A percentile compares a stretch with the other conserved stretches of the same genome.
Evolutionary conservation across 768 basidiomycete genomes (phyloP).

Genomic region (Mycena rosella): DNA sequence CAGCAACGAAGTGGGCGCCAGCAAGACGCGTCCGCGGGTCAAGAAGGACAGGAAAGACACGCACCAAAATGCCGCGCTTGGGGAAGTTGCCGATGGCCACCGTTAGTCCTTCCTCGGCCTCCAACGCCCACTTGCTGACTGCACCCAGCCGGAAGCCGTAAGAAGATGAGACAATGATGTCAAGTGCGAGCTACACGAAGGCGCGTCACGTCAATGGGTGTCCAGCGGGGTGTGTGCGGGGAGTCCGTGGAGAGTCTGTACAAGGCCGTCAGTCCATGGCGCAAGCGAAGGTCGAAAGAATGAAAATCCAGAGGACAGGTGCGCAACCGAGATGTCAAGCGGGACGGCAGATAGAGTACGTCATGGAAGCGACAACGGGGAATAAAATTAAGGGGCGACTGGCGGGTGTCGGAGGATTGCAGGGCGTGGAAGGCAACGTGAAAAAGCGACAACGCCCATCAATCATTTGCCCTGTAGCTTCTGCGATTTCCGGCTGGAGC

Average conservation of each 20-base stretch:
- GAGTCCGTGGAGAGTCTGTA: slow-evolving; percentile 70
- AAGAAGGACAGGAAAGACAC: slow-evolving; percentile 37
- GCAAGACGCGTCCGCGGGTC: not conserved
- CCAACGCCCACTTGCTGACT: slow-evolving; percentile 75
- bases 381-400: slow-evolving; percentile 7
- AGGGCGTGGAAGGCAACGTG: slow-evolving; percentile 22
- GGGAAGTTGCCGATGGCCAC: slow-evolving; percentile 86
- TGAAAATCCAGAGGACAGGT: slow-evolving; percentile 4
- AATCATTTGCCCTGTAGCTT: slow-evolving; percentile 71
- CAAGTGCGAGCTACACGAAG: slow-evolving; percentile 67
- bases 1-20: too few relatives aligned
- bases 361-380: slow-evolving; percentile 28
- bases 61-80: slow-evolving; percentile 77
- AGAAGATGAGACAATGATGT: slow-evolving; percentile 75
- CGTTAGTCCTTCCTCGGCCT: slow-evolving; percentile 74
- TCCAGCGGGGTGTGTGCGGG: slow-evolving; percentile 72
- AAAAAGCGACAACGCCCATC: slow-evolving; percentile 61
- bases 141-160: slow-evolving; percentile 82
- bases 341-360: slow-evolving; percentile 15
- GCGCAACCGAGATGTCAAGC: slow-evolving; percentile 34
- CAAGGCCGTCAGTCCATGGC: not conserved
- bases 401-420: slow-evolving; percentile 21
- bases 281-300: not conserved
- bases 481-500: slow-evolving; percentile 80
- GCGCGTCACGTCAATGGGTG: slow-evolving; percentile 49